These are phyloP conservation scores for Plasmodium gonderi DNA, from an alignment of 169 alveolate genomes.

Conservation along the genomic window DNA sequence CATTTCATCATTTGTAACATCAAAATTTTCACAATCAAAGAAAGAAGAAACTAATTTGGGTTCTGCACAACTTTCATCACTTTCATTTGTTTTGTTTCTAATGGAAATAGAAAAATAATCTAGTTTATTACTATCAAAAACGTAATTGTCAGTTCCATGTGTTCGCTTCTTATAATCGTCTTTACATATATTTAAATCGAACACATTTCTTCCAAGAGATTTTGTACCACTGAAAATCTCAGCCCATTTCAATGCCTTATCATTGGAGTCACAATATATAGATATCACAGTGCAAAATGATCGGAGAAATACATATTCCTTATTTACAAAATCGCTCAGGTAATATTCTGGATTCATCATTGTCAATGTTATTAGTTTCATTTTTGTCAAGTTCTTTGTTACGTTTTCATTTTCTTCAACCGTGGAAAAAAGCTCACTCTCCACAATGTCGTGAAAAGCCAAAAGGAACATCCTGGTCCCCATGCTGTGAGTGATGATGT, in stretches of 20 bases:
- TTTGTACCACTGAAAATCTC: conserved; percentile 81
- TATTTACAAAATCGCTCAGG: conserved; percentile 82
- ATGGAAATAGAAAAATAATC: conserved; percentile 38
- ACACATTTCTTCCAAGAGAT: conserved; percentile 79
- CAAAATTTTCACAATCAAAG: conserved; percentile 25
- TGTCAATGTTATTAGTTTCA: conserved; percentile 84
- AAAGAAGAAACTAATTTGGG: conserved; percentile 8
- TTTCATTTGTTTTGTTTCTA: conserved; percentile 7
- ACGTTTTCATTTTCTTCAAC: conserved; percentile 75
- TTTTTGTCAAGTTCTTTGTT: conserved; percentile 26
- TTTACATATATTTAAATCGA: conserved; percentile 73
- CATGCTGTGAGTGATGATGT: conserved; percentile 87
- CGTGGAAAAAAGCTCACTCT: conserved; percentile 74
- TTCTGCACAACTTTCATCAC: background rate
- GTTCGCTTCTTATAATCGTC: background rate
- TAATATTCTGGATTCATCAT: conserved; percentile 86
- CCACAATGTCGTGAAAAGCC: conserved; percentile 82
- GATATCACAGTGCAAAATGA: conserved; percentile 81
- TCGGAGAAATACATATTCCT: conserved; percentile 79
- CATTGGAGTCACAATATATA: conserved; percentile 81
- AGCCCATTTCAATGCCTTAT: conserved; percentile 82
- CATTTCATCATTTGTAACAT: background rate
- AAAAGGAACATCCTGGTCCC: conserved; percentile 86
- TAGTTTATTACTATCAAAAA: conserved; percentile 47
- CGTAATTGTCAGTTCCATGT: background rate